These are phyloP conservation scores for Dothiorella sarmentorum DNA, from an alignment of 2,329 filamentous ascomycete genomes.

Conservation along the genomic window DNA sequence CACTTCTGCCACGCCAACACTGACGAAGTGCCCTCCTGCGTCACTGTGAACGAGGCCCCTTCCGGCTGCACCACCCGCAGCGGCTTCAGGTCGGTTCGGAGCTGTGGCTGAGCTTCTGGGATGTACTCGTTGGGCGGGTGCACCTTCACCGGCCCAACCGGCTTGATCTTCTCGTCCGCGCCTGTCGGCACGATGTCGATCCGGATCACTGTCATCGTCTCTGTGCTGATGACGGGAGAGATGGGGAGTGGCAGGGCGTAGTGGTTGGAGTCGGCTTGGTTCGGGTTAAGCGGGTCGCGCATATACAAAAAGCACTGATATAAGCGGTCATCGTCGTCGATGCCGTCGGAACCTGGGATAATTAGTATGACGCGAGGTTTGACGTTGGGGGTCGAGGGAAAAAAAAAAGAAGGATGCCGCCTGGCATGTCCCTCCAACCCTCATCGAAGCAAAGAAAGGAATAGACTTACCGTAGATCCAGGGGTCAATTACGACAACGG, in stretches of 20 bases:
- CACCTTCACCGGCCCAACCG: conserved; percentile 56
- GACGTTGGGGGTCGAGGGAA: neutral
- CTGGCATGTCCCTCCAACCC: too few species aligned
- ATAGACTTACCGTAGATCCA: conserved; percentile 68
- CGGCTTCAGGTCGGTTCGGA: conserved; percentile 61
- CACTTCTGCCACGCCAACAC: conserved; percentile 66
- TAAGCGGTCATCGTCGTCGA: conserved; percentile 47
- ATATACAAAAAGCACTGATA: conserved; percentile 67
- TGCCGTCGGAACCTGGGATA: conserved; percentile 42
- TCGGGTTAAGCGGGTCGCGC: conserved; percentile 57
- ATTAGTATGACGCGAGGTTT: neutral
- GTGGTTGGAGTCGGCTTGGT: conserved; percentile 63
- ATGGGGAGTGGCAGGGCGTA: conserved; percentile 66
- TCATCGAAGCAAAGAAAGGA: too few species aligned
- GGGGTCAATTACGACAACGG: conserved; percentile 56
- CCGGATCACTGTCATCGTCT: conserved; percentile 61
- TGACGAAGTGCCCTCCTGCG: conserved; percentile 51
- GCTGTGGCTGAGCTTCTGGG: conserved; percentile 55
- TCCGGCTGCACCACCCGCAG: conserved; percentile 63
- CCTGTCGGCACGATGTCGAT: conserved; percentile 69
- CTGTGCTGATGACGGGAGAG: conserved; percentile 63
- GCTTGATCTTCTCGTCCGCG: conserved; percentile 55
- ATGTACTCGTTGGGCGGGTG: conserved; percentile 63
- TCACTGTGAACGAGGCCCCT: conserved; percentile 59
- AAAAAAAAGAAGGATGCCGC: neutral